These are phyloP conservation scores for Arachis monticola DNA, from an alignment of 331 rosid species.

Conservation along the genomic window DNA sequence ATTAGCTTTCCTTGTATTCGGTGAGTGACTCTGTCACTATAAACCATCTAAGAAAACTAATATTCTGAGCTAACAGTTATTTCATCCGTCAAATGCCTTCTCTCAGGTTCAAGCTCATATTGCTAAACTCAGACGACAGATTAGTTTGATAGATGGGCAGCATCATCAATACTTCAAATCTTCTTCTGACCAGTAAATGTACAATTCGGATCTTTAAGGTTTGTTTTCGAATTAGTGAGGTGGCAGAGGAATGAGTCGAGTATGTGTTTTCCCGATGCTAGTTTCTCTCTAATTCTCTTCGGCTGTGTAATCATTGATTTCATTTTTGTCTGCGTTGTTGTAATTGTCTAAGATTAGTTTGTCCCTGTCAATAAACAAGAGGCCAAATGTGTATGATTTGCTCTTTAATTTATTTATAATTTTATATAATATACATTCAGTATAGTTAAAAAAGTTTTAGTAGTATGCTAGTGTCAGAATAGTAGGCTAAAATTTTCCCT, in stretches of 20 bases:
- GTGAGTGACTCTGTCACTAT: not conserved
- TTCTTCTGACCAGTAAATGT: constrained; percentile 59
- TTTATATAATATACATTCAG: not conserved
- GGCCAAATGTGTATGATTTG: constrained; percentile 36
- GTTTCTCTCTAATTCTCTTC: constrained; percentile 22
- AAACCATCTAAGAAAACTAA: constrained; percentile 17
- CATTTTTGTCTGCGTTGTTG: constrained; percentile 35
- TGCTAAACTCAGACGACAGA: constrained; percentile 73
- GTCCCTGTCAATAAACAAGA: constrained; percentile 17
- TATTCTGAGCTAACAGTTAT: constrained; percentile 35
- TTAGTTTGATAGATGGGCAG: constrained; percentile 67
- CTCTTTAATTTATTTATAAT: constrained; percentile 14
- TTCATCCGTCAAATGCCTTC: constrained; percentile 23
- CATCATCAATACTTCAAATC: constrained; percentile 59
- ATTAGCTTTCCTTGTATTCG: constrained; percentile 15
- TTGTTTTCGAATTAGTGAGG: constrained; percentile 37
- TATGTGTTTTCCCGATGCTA: constrained; percentile 23
- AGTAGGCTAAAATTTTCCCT: not conserved
- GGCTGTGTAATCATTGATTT: constrained; percentile 22
- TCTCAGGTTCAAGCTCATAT: constrained; percentile 78
- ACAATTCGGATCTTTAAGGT: constrained; percentile 39
- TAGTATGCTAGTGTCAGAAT: not conserved
- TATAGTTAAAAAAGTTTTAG: constrained; percentile 6
- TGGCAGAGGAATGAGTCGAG: constrained; percentile 28
- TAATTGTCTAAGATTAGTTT: constrained; percentile 37